Conservation (phyloP, 805 yeast species). For the Candida succiphila region DNA sequence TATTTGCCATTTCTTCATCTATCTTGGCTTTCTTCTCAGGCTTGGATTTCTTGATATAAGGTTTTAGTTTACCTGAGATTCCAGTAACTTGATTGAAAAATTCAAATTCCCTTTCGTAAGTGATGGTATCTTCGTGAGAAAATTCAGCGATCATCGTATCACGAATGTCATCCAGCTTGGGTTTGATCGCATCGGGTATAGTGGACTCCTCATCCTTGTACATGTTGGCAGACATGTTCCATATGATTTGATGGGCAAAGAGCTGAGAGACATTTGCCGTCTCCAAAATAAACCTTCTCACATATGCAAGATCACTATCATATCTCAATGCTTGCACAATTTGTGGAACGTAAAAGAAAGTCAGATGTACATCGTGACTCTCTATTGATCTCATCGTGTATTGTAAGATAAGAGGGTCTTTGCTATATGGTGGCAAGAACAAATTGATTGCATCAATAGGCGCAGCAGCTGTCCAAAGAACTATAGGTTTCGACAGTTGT, state of each 20-base stretch:
- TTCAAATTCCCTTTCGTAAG: slow-evolving; percentile 74
- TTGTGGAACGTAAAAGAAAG: slow-evolving; percentile 97
- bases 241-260: slow-evolving; percentile 94
- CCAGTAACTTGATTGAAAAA: slow-evolving; percentile 88
- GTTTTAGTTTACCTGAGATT: slow-evolving; percentile 91
- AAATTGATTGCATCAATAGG: slow-evolving; percentile 82
- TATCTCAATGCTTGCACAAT: slow-evolving; percentile 87
- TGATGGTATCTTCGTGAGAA: slow-evolving; percentile 46
- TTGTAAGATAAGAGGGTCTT: slow-evolving; percentile 63
- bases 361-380: slow-evolving; percentile 73
- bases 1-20: slow-evolving; percentile 87
- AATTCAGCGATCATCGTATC: slow-evolving; percentile 54
- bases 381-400: slow-evolving; percentile 87
- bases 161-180: slow-evolving; percentile 67
- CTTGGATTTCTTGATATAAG: slow-evolving; percentile 86
- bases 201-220: slow-evolving; percentile 83
- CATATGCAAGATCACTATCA: slow-evolving; percentile 68
- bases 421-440: slow-evolving; percentile 65
- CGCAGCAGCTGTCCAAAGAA: slow-evolving; percentile 63
- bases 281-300: slow-evolving; percentile 80
- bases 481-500: slow-evolving; percentile 5
- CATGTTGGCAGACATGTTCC: slow-evolving; percentile 95
- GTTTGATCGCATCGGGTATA: slow-evolving; percentile 74
- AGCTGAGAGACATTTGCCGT: slow-evolving; percentile 85
- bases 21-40: slow-evolving; percentile 94